Conservation (phyloP, 2,329 filamentous ascomycete species). For the Albophoma yamanashiensis region DNA sequence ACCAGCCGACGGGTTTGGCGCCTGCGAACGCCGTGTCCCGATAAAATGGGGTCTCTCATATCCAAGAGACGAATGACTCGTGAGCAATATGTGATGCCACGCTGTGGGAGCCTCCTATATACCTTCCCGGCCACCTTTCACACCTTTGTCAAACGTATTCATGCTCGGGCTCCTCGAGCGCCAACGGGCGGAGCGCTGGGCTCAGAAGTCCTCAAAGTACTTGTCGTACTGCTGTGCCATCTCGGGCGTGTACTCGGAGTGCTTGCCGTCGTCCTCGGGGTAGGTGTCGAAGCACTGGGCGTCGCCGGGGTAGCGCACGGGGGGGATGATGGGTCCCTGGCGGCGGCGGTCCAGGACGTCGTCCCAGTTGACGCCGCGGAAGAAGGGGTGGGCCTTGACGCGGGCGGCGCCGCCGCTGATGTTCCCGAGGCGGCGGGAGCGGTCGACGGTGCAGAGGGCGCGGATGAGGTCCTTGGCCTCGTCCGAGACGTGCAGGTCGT, state of each 20-base stretch:
- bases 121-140: background rate
- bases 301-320: constrained; percentile 60
- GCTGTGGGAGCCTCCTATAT: background rate
- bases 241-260: constrained; percentile 58
- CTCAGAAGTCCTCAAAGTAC: constrained; percentile 61
- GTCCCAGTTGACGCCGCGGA: constrained; percentile 63
- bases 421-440: constrained; percentile 68
- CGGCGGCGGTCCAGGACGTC: constrained; percentile 53
- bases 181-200: background rate
- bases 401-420: constrained; percentile 60
- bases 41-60: background rate
- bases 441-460: constrained; percentile 68
- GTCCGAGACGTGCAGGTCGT: constrained; percentile 51
- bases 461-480: constrained; percentile 66
- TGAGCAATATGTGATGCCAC: background rate
- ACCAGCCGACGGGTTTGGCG: background rate
- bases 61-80: background rate
- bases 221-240: constrained; percentile 59
- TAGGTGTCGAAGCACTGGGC: constrained; percentile 76
- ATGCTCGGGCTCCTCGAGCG: too few species aligned
- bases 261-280: constrained; percentile 59
- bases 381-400: constrained; percentile 71
- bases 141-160: background rate
- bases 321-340: constrained; percentile 65
- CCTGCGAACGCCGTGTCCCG: background rate